Base-by-base conservation (phyloP, 257 asterid genomes). In the Craterostigma plantagineum region DNA sequence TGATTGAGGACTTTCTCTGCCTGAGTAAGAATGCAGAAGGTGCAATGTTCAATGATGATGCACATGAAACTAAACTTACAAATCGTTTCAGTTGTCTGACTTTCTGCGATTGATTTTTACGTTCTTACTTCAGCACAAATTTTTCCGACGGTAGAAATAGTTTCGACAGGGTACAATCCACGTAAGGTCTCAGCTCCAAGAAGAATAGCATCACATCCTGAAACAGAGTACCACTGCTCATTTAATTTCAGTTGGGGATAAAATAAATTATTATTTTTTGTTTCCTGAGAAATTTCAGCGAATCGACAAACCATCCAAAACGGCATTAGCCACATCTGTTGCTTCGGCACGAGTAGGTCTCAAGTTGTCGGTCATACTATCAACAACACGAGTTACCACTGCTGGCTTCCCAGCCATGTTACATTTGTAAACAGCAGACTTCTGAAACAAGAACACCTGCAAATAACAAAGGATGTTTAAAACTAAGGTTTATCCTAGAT, bases 331-430 rank as follows among this genome's bases (percentile, higher is more conserved):
- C 40, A 84, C 93, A 67, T 84, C 95, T 30, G 95, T 84, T 62
- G 95, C 95, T 65, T 84, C 95, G 0, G 95, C 95, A 71, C 95
- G 92, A 43, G 95, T 84, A 41, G 95, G 95, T 60, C 95, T 75
- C 46, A 84, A 72, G 55, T 83, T 79, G 67, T 76, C 87, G 0
- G 95, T 84, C 95, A 80, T 77, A 54, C 93, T 80, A 64, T 84
- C 96, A 55, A 80, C 96, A 52, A 84, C 96, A 57, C 96, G 96
- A 38, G 93, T 84, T 49, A 84, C 79, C 30, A 84, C 93, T 3
- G 93, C 90, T 16, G 93, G 92, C 64, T 80, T 84, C 61, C 93
- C 93, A 46, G 90, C 92, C 93, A 79, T 84, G 65, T 84, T 84
- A 60, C 96, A 84, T 68, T 79, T 76, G 71, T 79, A 62, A 56